Percentiles rank a stretch among this genome's conserved stretches.
phyloP scores from a whole-genome alignment of 371 early-diverging fungal species.

The Mortierella sp. region DNA sequence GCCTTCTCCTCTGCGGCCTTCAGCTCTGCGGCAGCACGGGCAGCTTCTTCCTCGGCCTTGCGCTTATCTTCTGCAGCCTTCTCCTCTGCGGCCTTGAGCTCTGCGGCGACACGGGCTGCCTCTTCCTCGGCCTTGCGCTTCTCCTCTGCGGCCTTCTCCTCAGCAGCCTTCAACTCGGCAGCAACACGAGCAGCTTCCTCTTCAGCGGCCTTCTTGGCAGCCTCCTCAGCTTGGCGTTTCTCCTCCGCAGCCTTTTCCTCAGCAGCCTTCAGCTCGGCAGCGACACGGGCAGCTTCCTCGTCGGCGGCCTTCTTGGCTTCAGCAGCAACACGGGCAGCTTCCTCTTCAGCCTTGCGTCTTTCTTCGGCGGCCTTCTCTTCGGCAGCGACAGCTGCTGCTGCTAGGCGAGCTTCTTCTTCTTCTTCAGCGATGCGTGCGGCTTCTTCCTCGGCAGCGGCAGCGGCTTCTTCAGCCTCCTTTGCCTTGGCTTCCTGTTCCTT shows the following conservation, averaged over 20 bases:
- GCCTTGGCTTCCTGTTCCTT: constrained; percentile 7
- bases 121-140: constrained; percentile 17
- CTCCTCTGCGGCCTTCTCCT: constrained; percentile 18
- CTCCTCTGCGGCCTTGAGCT: constrained; percentile 20
- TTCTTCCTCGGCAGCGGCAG: neutral
- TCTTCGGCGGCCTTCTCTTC: constrained; percentile 10
- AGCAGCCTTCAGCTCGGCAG: constrained; percentile 16
- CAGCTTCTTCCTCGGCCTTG: constrained; percentile 23
- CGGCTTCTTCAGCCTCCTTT: constrained; percentile 6
- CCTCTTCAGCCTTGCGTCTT: constrained; percentile 11
- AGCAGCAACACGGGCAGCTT: constrained; percentile 4
- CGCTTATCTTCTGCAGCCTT: constrained; percentile 13
- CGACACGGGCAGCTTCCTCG: constrained; percentile 14
- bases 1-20: constrained; percentile 22
- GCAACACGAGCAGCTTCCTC: constrained; percentile 24
- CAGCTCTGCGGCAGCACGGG: constrained; percentile 18
- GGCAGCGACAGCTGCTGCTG: constrained; percentile 17
- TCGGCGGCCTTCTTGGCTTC: constrained; percentile 20
- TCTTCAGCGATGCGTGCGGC: neutral
- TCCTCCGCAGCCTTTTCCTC: constrained; percentile 20
- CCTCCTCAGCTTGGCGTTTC: constrained; percentile 10
- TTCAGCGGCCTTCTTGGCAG: constrained; percentile 17
- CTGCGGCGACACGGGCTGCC: constrained; percentile 26
- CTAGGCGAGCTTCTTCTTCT: neutral
- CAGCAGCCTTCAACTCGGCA: constrained; percentile 26